Conservation (phyloP, 2,329 filamentous ascomycete genomes). For the Leptographium radiaticola region DNA sequence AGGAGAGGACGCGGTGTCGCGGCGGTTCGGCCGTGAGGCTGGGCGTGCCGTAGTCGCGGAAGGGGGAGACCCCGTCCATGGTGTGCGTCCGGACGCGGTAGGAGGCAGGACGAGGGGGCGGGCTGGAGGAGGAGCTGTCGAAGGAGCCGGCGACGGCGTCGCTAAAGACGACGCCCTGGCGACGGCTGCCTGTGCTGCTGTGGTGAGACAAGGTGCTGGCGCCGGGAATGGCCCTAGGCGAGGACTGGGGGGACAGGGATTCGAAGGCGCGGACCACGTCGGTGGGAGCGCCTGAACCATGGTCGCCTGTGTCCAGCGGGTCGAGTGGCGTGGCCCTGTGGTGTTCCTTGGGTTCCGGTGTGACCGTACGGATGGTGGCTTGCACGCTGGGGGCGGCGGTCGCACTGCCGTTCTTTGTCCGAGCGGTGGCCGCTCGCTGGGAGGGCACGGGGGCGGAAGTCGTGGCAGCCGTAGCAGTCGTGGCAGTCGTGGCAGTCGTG, state of each 20-base stretch:
- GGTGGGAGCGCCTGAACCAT: conserved; percentile 1
- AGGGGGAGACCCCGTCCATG: conserved; percentile 34
- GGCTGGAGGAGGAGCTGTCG: conserved; percentile 31
- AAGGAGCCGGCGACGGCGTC: conserved; percentile 39
- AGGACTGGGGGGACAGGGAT: conserved; percentile 29
- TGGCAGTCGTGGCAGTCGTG: no score
- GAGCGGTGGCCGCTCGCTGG: conserved; percentile 7
- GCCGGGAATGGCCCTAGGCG: conserved; percentile 32
- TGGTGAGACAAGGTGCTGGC: conserved; percentile 22
- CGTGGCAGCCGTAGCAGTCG: conserved; percentile 8
- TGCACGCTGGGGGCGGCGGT: background rate
- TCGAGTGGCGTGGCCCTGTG: conserved; percentile 12
- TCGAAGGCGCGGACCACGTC: conserved; percentile 19
- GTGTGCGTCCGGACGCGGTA: conserved; percentile 44
- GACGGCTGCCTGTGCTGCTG: conserved; percentile 18
- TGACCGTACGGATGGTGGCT: conserved; percentile 50
- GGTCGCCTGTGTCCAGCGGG: conserved; percentile 11
- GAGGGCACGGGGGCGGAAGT: conserved; percentile 7
- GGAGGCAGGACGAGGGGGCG: conserved; percentile 23
- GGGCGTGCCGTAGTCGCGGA: conserved; percentile 30
- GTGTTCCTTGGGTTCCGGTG: conserved; percentile 41
- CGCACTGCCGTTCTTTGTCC: background rate
- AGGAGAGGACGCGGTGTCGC: conserved; percentile 56
- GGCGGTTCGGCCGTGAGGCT: conserved; percentile 27
- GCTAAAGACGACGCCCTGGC: conserved; percentile 49